Evolutionary conservation across 176 grass and related monocot genomes (phyloP).

Genomic region (Triticum turgidum): DNA sequence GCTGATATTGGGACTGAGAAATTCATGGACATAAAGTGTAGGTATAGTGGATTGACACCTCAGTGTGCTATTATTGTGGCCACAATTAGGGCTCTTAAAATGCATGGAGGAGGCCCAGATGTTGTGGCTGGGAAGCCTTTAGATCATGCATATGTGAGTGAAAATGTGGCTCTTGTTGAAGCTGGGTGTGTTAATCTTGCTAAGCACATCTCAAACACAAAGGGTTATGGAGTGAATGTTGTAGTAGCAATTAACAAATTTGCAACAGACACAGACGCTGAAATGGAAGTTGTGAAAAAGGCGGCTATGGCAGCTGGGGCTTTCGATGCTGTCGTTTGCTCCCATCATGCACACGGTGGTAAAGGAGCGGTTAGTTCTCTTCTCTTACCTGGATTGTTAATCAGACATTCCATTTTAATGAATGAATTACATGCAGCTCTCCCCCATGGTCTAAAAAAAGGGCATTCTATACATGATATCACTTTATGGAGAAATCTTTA

Average conservation of each 20-base stretch:
- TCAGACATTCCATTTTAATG: neutral
- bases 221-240: slow-evolving; percentile 81
- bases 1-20: slow-evolving; percentile 98
- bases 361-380: slow-evolving; percentile 84
- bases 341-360: slow-evolving; percentile 95
- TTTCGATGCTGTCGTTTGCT: slow-evolving; percentile 85
- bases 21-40: slow-evolving; percentile 99
- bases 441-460: too few species aligned
- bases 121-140: slow-evolving; percentile 91
- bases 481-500: neutral
- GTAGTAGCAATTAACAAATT: slow-evolving; percentile 96
- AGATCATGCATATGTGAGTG: slow-evolving; percentile 80
- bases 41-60: slow-evolving; percentile 89
- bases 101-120: slow-evolving; percentile 91
- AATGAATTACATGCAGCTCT: neutral
- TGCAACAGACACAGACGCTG: slow-evolving; percentile 83
- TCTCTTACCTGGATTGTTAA: neutral
- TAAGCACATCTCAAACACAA: slow-evolving; percentile 80
- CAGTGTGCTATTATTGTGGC: slow-evolving; percentile 96
- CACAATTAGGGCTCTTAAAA: slow-evolving; percentile 96
- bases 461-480: neutral
- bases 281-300: slow-evolving; percentile 67
- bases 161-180: slow-evolving; percentile 90
- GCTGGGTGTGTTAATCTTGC: slow-evolving; percentile 89
- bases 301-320: slow-evolving; percentile 80